phyloP scores from a whole-genome alignment of 164 flowering plant genomes.

The Aristolochia californica region DNA sequence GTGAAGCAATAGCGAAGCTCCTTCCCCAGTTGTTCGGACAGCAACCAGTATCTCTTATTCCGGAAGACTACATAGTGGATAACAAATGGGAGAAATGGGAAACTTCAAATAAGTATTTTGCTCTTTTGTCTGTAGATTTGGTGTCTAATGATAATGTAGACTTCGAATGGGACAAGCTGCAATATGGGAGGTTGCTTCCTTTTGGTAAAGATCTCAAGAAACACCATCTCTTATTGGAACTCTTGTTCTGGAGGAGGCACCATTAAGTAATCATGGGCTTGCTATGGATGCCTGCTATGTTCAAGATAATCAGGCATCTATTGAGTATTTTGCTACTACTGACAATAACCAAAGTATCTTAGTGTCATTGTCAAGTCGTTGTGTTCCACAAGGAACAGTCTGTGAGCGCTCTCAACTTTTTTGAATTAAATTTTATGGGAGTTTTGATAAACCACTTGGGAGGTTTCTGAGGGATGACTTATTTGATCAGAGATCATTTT shows the following conservation, averaged over 20 bases:
- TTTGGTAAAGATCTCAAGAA: background rate
- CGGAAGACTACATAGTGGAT: too few species aligned
- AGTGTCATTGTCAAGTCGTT: too few species aligned
- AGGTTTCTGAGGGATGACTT: constrained; percentile 75
- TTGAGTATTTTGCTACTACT: too few species aligned
- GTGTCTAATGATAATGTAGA: constrained; percentile 10
- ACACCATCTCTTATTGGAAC: background rate
- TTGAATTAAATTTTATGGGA: constrained; percentile 84
- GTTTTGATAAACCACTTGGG: constrained; percentile 89
- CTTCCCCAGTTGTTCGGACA: too few species aligned
- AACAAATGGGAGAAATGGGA: constrained; percentile 18
- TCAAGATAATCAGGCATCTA: too few species aligned
- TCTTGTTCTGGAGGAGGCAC: constrained; percentile 12
- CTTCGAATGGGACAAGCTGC: constrained; percentile 1
- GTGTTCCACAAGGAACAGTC: constrained; percentile 59
- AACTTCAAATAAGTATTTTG: constrained; percentile 16
- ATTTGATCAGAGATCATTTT: constrained; percentile 65
- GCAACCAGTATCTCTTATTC: too few species aligned
- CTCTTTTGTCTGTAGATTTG: constrained; percentile 15
- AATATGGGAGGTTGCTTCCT: too few species aligned
- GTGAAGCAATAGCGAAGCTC: too few species aligned
- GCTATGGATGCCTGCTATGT: too few species aligned
- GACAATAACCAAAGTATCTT: too few species aligned
- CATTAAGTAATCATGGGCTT: too few species aligned
- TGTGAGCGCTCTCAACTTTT: constrained; percentile 79